phyloP scores from a whole-genome alignment of 78 protist species.

The Dictyostelium intermedium region DNA sequence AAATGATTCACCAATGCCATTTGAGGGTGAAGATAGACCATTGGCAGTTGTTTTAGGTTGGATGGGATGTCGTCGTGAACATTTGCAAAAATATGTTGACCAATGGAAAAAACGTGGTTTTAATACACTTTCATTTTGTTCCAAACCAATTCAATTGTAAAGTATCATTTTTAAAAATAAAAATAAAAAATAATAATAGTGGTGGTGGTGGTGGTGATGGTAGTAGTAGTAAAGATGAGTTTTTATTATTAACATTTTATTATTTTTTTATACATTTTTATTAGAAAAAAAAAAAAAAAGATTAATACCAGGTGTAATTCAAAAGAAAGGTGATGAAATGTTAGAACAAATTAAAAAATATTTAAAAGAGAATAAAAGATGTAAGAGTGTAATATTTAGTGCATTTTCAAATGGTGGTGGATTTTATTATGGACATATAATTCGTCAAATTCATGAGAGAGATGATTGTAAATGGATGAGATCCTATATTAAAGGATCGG shows the following conservation, averaged over 20 bases:
- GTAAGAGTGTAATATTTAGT: conserved; percentile 19
- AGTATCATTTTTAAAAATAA: background rate
- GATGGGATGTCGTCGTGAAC: conserved; percentile 27
- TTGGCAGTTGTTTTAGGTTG: conserved; percentile 29
- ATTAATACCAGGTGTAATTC: background rate
- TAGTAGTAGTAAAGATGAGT: no score
- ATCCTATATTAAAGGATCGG: conserved; percentile 4
- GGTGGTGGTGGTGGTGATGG: no score
- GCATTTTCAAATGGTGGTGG: conserved; percentile 73
- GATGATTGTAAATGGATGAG: background rate
- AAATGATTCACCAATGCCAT: background rate
- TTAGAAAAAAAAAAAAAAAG: no score
- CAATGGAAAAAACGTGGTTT: conserved; percentile 44
- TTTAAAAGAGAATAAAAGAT: background rate
- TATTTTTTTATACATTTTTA: background rate
- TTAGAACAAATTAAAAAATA: background rate
- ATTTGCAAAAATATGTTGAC: conserved; percentile 19
- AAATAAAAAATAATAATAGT: background rate
- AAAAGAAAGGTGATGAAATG: background rate
- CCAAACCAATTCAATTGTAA: conserved; percentile 12
- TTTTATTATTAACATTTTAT: background rate
- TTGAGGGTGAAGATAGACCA: background rate
- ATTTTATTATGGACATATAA: conserved; percentile 18
- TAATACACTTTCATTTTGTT: conserved; percentile 6
- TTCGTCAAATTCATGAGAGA: background rate